Base-by-base conservation (phyloP, 2,329 filamentous ascomycete genomes). In the Colletotrichum viniferum region DNA sequence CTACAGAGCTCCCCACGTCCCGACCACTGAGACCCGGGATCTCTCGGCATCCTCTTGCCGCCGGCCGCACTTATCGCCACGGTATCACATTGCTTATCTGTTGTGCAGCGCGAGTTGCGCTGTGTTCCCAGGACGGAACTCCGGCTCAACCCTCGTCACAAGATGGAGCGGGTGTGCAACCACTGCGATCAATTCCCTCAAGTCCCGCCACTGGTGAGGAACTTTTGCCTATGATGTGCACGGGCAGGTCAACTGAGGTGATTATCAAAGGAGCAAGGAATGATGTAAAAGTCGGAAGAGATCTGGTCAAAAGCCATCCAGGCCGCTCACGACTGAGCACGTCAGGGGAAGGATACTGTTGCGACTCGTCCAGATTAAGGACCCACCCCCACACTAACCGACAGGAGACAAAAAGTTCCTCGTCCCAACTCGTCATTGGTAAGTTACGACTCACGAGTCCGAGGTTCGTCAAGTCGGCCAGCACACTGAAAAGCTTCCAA, bases 281-380 rank as follows among this genome's bases (percentile, higher is more conserved):
- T n/a, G 43, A 48, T 48, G 43, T 13, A 48, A 48, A 48, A 21
- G 43, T 21, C 43, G 43, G 10, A 4, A 48, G 6, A 48, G 7
- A 21, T 12, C 43, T 48, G 12, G 4, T 5, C 43, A 48, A 5
- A 21, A 21, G 43, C 12, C 9, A 48, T 48, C n/a, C 43, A 5
- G 43, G 10, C 18, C n/a, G n/a, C 43, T 48, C 10, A 43, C n/a
- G 32, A 58, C 5, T 56, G 14, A 77, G 78, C 36, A 78, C 74
- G 64, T 76, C 76, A 66, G 62, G 69, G 12, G 58, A 12, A 69
- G 66, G 66, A 61, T 69, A 6, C 24, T 34, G 32, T 58, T 34
- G 66, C 68, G 56, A 55, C 60, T 34, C 52, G 18, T 34, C 58
- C 21, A n/a, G 5, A 52, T 64, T 52, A 13, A 43, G 52, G 18